Percentiles rank a stretch among this genome's conserved stretches.
Conservation (phyloP, 169 alveolate species). For the Cryptosporidium sp. region DNA sequence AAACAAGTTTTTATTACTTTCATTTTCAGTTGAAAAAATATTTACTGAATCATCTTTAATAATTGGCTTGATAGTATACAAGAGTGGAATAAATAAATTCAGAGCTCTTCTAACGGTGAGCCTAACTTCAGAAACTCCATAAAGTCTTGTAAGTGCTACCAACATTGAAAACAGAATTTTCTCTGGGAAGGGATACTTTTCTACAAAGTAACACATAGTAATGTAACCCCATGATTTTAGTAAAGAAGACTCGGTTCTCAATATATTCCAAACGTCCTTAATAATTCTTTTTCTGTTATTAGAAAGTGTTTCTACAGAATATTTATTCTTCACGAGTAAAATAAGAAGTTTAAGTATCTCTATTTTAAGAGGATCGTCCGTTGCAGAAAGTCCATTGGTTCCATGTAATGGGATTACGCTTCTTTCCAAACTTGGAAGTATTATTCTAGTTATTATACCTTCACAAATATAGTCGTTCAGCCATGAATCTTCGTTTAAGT, state of each 20-base stretch:
- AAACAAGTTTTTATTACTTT: not conserved
- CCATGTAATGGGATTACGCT: slow-evolving; percentile 50
- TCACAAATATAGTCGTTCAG: slow-evolving; percentile 47
- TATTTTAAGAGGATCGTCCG: slow-evolving; percentile 64
- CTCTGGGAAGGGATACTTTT: slow-evolving; percentile 67
- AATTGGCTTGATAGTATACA: slow-evolving; percentile 27
- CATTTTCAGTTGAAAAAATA: not conserved
- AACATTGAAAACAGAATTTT: slow-evolving; percentile 70
- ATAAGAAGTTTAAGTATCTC: slow-evolving; percentile 57
- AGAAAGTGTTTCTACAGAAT: not conserved
- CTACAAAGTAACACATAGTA: slow-evolving; percentile 70
- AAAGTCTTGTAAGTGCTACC: slow-evolving; percentile 56
- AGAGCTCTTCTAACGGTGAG: slow-evolving; percentile 50
- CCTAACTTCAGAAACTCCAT: slow-evolving; percentile 72
- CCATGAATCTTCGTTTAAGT: slow-evolving; percentile 33
- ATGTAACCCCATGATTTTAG: slow-evolving; percentile 74
- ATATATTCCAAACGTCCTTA: slow-evolving; percentile 63
- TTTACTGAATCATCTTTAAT: not conserved
- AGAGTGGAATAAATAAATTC: slow-evolving; percentile 48
- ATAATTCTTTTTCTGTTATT: slow-evolving; percentile 58
- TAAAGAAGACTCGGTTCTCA: slow-evolving; percentile 62
- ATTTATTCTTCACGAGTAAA: slow-evolving; percentile 20
- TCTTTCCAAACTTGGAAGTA: slow-evolving; percentile 62
- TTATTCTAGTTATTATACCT: slow-evolving; percentile 53
- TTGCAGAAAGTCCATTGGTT: slow-evolving; percentile 56